Percentiles rank a stretch among this genome's conserved stretches.
Conservation (phyloP, 2,329 filamentous ascomycete species). For the Penicillium sp. region DNA sequence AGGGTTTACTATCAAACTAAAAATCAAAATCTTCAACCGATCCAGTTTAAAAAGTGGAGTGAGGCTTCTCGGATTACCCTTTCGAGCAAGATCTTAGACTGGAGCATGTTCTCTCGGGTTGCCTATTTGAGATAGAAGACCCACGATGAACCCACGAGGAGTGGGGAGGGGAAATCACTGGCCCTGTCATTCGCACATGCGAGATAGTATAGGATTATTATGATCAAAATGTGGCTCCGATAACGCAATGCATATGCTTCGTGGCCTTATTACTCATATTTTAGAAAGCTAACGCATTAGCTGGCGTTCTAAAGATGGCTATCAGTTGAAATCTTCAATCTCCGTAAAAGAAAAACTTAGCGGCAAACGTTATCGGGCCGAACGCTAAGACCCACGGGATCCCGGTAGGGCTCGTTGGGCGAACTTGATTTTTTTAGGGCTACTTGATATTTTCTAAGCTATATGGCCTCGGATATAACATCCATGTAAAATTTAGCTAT, state of each 20-base stretch:
- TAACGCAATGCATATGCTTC: neutral
- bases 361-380: conserved; percentile 5
- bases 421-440: neutral
- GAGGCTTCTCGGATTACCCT: conserved; percentile 9
- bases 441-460: neutral
- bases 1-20: neutral
- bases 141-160: conserved; percentile 4
- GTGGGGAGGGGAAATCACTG: neutral
- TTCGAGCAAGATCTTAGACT: conserved; percentile 8
- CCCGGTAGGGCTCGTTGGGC: conserved; percentile 1
- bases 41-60: conserved; percentile 17
- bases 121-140: conserved; percentile 5
- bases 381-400: conserved; percentile 4
- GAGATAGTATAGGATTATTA: neutral
- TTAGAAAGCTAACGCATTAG: neutral
- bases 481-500: neutral
- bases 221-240: neutral
- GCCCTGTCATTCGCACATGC: conserved; percentile 1
- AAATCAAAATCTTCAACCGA: conserved; percentile 16
- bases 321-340: neutral
- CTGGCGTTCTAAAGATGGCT: neutral
- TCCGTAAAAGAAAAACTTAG: neutral
- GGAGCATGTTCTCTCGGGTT: conserved; percentile 10
- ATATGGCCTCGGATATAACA: too few relatives aligned
- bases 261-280: neutral